These are phyloP conservation scores for Populus pruinosa DNA, from an alignment of 345 rosid species.

Conservation along the genomic window DNA sequence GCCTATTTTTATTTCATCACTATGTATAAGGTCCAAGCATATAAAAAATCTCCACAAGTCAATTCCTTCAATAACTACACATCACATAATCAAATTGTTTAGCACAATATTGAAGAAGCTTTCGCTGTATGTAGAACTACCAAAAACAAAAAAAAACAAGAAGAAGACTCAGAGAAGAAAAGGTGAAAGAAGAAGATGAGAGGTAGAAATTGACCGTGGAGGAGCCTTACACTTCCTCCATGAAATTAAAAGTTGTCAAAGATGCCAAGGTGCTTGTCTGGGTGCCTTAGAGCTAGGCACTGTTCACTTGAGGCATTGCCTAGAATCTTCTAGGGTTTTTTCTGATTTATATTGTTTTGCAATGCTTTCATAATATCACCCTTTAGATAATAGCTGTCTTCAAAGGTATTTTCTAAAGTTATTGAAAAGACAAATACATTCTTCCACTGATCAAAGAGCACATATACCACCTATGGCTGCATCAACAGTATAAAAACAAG, in stretches of 20 bases:
- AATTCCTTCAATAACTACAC: not conserved
- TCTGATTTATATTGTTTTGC: not conserved
- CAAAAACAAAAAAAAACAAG: fast-evolving
- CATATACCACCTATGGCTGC: not conserved
- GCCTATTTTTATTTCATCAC: not conserved
- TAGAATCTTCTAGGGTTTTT: not conserved
- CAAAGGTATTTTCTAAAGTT: not conserved
- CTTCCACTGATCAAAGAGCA: not conserved
- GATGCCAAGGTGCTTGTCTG: not conserved
- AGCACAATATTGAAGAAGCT: not conserved
- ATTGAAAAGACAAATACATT: no score
- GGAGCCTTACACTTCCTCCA: not conserved
- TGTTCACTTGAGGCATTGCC: not conserved
- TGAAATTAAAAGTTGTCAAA: not conserved
- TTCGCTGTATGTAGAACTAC: not conserved
- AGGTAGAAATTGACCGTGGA: not conserved
- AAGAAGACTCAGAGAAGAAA: not conserved
- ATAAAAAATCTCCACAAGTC: not conserved
- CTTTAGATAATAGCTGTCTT: not conserved
- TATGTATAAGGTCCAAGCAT: not conserved
- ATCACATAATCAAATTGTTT: not conserved
- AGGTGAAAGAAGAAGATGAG: no score
- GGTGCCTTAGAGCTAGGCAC: not conserved
- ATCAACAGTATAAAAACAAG: not conserved
- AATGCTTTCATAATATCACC: not conserved